Evolutionary conservation across 805 yeast species (phyloP).

Genomic region (Zygoascus bituminiphila): DNA sequence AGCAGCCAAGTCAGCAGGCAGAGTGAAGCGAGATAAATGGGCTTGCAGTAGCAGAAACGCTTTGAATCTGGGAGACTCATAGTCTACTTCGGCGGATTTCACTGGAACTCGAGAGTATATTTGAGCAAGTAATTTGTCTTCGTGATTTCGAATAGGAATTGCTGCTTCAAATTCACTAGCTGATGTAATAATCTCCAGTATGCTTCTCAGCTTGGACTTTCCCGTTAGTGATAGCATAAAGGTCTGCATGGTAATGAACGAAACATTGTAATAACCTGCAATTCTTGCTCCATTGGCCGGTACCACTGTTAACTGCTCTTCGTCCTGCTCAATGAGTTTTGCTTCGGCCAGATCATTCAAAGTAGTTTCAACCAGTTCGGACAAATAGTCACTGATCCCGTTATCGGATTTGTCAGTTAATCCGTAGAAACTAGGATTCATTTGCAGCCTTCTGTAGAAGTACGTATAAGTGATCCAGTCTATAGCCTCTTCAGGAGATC

Average conservation of each 20-base stretch:
- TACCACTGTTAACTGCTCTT: constrained; percentile 32
- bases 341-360: constrained; percentile 51
- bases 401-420: constrained; percentile 50
- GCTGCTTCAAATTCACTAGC: constrained; percentile 63
- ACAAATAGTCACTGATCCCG: constrained; percentile 73
- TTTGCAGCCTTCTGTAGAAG: constrained; percentile 69
- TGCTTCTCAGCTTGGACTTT: constrained; percentile 49
- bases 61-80: constrained; percentile 52
- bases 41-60: constrained; percentile 73
- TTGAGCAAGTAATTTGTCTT: constrained; percentile 38
- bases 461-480: constrained; percentile 85
- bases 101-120: constrained; percentile 58
- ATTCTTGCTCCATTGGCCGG: constrained; percentile 69
- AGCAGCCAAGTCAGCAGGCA: constrained; percentile 52
- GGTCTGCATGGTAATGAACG: constrained; percentile 58
- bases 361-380: constrained; percentile 71
- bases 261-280: constrained; percentile 61
- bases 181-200: constrained; percentile 56
- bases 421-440: constrained; percentile 88
- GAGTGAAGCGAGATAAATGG: constrained; percentile 56
- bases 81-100: constrained; percentile 33
- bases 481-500: constrained; percentile 71
- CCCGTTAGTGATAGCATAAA: constrained; percentile 43
- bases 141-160: constrained; percentile 56
- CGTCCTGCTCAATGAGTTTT: constrained; percentile 49